Evolutionary conservation across 371 early-diverging fungal genomes (phyloP), one percentile per base, ranked within the genome.

Genomic region (Mortierella sp.): DNA sequence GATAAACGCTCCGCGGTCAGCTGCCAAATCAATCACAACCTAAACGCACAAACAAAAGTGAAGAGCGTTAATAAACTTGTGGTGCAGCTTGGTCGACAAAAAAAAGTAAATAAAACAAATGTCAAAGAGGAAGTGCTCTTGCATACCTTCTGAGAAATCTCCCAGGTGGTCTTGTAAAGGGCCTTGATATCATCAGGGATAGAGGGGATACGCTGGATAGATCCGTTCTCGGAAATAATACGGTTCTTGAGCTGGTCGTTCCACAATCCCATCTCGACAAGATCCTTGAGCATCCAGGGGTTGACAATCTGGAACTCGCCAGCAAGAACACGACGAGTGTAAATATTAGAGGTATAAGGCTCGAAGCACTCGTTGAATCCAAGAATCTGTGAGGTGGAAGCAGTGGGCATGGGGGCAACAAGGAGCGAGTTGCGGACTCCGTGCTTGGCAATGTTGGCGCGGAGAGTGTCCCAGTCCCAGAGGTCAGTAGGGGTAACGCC

Each of bases 261-360:
- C 99, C 99, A 99, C 68, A 99, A 87, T 44, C 96, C 96, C 58
- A 97, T 89, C 72, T 97, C 96, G 12, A 98, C 96, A 49, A 99
- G 90, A 79, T 99, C 99, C 77, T 96, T 95, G 63, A 99, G 90
- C 88, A 99, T 90, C 92, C 99, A 97, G 38, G 96, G 96, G 91
- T 99, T 99, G 58, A 99, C 99, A 44, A 99, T 95, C 90, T 99
- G 99, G 96, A 99, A 99, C 90, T 99, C 99, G 49, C 99, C 99
- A 41, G 99, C 98, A 75, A 99, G 91, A 6, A 99, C 99, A 82
- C 99, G 96, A 49, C 99, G 96, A 10, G 98, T 98, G 89, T 98
- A 99, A 75, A 99, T 96, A 90, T 99, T 99, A 89, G 95, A 95
- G 29, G 99, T 99, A 90, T 98, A 99, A 11, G 99, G 99, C 88